A percentile compares a stretch with the other conserved stretches of the same genome.
Conservation (phyloP, 306 rosid genomes). For the Ammopiptanthus mongolicus region DNA sequence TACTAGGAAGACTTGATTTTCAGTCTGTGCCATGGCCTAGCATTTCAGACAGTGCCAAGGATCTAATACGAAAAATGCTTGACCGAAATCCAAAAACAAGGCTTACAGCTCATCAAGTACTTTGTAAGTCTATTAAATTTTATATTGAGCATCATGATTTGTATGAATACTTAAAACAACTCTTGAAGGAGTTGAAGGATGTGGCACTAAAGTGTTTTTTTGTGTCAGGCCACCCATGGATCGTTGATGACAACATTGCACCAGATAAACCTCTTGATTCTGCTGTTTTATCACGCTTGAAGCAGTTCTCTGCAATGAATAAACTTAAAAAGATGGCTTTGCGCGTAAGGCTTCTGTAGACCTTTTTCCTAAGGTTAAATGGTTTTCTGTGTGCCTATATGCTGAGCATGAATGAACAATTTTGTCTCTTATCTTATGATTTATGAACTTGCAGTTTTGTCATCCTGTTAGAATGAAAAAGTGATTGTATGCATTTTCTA, state of each 20-base stretch:
- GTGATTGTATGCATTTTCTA: not conserved
- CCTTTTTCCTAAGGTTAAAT: constrained; percentile 6
- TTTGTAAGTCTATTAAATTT: constrained; percentile 28
- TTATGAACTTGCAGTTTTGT: not conserved
- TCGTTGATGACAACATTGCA: constrained; percentile 47
- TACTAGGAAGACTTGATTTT: constrained; percentile 41
- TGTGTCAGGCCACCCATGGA: constrained; percentile 61
- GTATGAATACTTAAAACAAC: not conserved
- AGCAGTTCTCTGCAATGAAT: constrained; percentile 63
- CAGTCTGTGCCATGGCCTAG: constrained; percentile 59
- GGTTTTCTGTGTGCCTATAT: not conserved
- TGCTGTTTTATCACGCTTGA: constrained; percentile 52
- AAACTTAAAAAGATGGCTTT: constrained; percentile 64
- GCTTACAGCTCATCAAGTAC: constrained; percentile 45
- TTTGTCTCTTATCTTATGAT: not conserved
- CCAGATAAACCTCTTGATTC: constrained; percentile 64
- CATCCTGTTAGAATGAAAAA: not conserved
- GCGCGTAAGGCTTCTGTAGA: constrained; percentile 36
- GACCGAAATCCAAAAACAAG: constrained; percentile 45
- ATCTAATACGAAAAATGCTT: constrained; percentile 54
- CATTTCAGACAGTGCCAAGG: constrained; percentile 58
- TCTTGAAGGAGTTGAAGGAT: not conserved
- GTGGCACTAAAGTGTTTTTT: constrained; percentile 4
- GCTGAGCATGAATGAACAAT: not conserved
- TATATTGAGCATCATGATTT: not conserved